These are phyloP conservation scores for Calonectria multiphialidica DNA, from an alignment of 2,329 filamentous ascomycete species.

Conservation along the genomic window DNA sequence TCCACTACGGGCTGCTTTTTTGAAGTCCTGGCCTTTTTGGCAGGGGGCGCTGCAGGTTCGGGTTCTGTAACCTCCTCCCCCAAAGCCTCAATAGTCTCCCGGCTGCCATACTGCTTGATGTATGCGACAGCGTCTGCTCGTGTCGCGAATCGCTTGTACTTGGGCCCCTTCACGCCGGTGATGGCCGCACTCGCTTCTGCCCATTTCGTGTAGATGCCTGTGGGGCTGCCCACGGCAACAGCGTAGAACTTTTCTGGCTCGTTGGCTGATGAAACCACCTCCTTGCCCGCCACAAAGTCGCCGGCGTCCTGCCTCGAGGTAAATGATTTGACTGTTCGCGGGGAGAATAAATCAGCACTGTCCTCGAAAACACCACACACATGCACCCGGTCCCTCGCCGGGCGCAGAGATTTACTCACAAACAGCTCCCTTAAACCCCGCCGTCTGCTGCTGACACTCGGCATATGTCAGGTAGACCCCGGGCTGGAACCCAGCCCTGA, in stretches of 20 bases:
- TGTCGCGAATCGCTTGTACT: constrained; percentile 77
- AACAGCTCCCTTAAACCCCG: constrained; percentile 72
- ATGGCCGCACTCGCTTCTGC: constrained; percentile 79
- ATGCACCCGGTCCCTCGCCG: not conserved
- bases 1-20: constrained; percentile 41
- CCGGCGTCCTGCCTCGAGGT: constrained; percentile 79
- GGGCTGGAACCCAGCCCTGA: constrained; percentile 66
- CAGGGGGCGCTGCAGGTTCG: constrained; percentile 34
- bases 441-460: constrained; percentile 72
- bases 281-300: constrained; percentile 76
- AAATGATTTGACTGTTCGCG: constrained; percentile 82
- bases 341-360: constrained; percentile 22
- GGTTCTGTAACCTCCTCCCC: constrained; percentile 45
- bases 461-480: constrained; percentile 73
- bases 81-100: constrained; percentile 56
- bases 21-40: constrained; percentile 40
- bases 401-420: constrained; percentile 65
- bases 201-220: constrained; percentile 76
- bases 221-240: constrained; percentile 68
- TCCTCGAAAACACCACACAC: not conserved
- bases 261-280: constrained; percentile 51
- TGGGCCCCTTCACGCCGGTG: constrained; percentile 76
- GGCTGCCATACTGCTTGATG: constrained; percentile 66
- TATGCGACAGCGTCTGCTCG: constrained; percentile 82
- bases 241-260: constrained; percentile 68